Evolutionary conservation across 441 rosid species (phyloP).

Genomic region (Syzygium syzygioides): DNA sequence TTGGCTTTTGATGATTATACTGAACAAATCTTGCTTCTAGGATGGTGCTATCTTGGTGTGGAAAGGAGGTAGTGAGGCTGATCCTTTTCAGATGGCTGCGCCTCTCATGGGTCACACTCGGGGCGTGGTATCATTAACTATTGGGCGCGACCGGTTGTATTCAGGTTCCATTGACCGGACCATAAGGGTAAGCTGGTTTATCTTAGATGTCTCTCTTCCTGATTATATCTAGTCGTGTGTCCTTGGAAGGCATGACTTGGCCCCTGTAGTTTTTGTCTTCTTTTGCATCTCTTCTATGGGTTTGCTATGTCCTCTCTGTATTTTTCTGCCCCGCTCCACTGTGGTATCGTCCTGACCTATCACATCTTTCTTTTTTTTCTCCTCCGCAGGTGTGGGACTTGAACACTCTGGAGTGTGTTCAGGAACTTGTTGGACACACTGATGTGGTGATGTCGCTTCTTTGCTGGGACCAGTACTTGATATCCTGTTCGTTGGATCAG

Average conservation of each 20-base stretch:
- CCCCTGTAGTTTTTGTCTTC: not conserved
- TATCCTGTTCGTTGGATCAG: too few relatives aligned
- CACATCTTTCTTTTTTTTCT: not conserved
- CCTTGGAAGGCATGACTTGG: not conserved
- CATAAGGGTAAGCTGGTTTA: slow-evolving; percentile 18
- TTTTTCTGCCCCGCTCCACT: accelerated
- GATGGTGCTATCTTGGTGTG: slow-evolving; percentile 34
- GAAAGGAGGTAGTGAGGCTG: slow-evolving; percentile 17
- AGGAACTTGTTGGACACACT: too few relatives aligned
- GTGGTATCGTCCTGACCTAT: not conserved
- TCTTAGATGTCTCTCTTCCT: not conserved
- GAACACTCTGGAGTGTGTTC: not conserved
- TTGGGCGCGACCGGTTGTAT: slow-evolving; percentile 23
- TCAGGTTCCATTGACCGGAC: slow-evolving; percentile 36
- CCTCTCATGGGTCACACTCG: slow-evolving; percentile 22
- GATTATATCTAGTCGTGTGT: not conserved
- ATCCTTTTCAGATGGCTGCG: slow-evolving; percentile 26
- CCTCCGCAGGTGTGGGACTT: slow-evolving; percentile 31
- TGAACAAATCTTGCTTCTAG: slow-evolving; percentile 6
- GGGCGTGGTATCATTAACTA: slow-evolving; percentile 22
- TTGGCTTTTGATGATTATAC: not conserved
- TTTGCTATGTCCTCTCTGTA: not conserved
- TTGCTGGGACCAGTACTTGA: too few relatives aligned
- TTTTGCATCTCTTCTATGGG: not conserved
- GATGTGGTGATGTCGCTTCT: too few relatives aligned